phyloP scores from a whole-genome alignment of 2,329 filamentous ascomycete genomes.

The Hymenoscyphus infarciens region DNA sequence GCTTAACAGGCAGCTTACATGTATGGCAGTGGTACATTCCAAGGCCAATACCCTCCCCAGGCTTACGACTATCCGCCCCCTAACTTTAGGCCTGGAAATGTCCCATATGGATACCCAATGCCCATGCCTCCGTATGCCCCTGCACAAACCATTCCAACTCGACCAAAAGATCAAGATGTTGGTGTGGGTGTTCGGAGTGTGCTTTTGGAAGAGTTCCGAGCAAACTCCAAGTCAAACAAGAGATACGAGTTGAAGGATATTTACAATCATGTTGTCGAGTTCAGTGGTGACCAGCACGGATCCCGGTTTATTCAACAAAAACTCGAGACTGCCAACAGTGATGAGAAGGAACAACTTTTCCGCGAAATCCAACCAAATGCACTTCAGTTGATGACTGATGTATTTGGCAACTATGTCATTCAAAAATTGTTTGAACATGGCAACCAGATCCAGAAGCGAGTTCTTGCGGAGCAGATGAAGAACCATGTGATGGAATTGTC shows the following conservation, averaged over 20 bases:
- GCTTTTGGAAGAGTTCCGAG: slow-evolving; percentile 76
- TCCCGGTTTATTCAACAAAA: slow-evolving; percentile 95
- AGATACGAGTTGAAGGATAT: slow-evolving; percentile 87
- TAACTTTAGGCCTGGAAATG: slow-evolving; percentile 37
- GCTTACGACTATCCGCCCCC: slow-evolving; percentile 39
- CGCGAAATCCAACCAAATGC: slow-evolving; percentile 80
- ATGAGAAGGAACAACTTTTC: slow-evolving; percentile 91
- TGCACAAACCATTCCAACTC: slow-evolving; percentile 28
- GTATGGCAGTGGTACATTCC: slow-evolving; percentile 36
- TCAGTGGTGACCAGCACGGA: slow-evolving; percentile 91
- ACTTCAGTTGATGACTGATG: slow-evolving; percentile 87
- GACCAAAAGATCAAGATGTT: slow-evolving; percentile 36
- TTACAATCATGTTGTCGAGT: slow-evolving; percentile 83
- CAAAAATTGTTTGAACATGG: slow-evolving; percentile 98
- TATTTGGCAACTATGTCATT: slow-evolving; percentile 98
- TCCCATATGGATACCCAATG: slow-evolving; percentile 37
- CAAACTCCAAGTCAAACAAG: slow-evolving; percentile 65
- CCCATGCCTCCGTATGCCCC: slow-evolving; percentile 30
- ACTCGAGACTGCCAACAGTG: slow-evolving; percentile 86
- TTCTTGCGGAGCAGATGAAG: slow-evolving; percentile 82
- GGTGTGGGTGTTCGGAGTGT: slow-evolving; percentile 61
- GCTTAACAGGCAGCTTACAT: slow-evolving; percentile 32
- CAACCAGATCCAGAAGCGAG: slow-evolving; percentile 87
- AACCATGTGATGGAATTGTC: slow-evolving; percentile 78
- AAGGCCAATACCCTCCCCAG: slow-evolving; percentile 39